A percentile compares a stretch with the other conserved stretches of the same genome.
Conservation (phyloP, 2,329 filamentous ascomycete species). For the Sphaerulina populicola region DNA sequence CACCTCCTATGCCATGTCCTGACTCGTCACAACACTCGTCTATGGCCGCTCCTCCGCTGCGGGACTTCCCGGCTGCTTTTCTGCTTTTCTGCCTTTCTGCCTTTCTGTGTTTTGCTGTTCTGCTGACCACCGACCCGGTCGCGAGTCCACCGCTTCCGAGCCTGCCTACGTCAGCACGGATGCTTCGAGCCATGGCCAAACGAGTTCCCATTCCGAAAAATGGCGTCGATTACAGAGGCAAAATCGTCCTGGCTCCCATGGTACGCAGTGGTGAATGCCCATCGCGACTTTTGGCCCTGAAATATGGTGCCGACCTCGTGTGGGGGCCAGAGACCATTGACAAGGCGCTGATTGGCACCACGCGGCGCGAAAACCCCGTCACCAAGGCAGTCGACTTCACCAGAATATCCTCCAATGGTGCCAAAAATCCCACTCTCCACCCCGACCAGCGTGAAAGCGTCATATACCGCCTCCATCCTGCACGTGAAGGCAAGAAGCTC, state of each 20-base stretch:
- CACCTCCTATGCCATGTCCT: too few species aligned
- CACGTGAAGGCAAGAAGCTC: slow-evolving; percentile 62
- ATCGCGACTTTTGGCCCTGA: slow-evolving; percentile 75
- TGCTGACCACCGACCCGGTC: too few species aligned
- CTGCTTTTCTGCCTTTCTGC: too few species aligned
- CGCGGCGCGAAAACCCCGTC: slow-evolving; percentile 63
- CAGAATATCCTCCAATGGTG: slow-evolving; percentile 62
- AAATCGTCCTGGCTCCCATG: slow-evolving; percentile 94
- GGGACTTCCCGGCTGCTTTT: too few species aligned
- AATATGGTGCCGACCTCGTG: slow-evolving; percentile 93
- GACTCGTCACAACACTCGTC: too few species aligned
- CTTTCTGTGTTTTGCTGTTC: too few species aligned
- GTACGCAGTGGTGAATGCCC: slow-evolving; percentile 81
- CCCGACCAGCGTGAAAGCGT: slow-evolving; percentile 53
- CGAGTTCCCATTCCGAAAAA: slow-evolving; percentile 75
- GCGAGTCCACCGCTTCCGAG: too few species aligned
- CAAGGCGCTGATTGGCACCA: slow-evolving; percentile 79
- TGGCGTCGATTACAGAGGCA: slow-evolving; percentile 89
- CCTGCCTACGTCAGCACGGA: not conserved
- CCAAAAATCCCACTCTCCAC: slow-evolving; percentile 48
- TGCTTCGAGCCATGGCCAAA: slow-evolving; percentile 36
- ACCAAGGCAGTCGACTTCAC: slow-evolving; percentile 80
- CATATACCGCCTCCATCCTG: slow-evolving; percentile 77
- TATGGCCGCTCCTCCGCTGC: too few species aligned
- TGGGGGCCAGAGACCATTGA: slow-evolving; percentile 96